Evolutionary conservation across 2,329 filamentous ascomycete species (phyloP).

Genomic region (Pseudogymnoascus sp.): DNA sequence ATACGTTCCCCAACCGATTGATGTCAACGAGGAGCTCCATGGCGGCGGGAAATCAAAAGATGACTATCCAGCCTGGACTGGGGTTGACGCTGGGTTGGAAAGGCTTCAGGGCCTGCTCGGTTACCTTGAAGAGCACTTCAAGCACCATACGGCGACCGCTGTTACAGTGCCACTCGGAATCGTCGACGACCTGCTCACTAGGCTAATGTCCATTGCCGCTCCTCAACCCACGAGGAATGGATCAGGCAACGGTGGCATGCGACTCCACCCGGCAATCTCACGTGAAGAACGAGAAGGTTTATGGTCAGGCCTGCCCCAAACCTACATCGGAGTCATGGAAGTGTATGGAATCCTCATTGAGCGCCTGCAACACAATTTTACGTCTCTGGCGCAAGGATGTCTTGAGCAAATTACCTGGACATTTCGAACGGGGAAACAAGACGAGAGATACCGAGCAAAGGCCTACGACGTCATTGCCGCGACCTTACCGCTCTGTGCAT

Average conservation of each 20-base stretch:
- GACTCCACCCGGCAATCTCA: slow-evolving; percentile 64
- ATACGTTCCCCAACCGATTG: slow-evolving; percentile 37
- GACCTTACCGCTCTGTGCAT: slow-evolving; percentile 56
- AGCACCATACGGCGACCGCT: slow-evolving; percentile 54
- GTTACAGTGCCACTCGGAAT: slow-evolving; percentile 61
- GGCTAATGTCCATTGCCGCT: slow-evolving; percentile 60
- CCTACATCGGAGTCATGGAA: slow-evolving; percentile 65
- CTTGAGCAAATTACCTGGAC: slow-evolving; percentile 67
- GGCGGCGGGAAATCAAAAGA: slow-evolving; percentile 41
- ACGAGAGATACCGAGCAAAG: slow-evolving; percentile 48
- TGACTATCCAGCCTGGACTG: slow-evolving; percentile 62
- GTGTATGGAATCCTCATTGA: slow-evolving; percentile 51
- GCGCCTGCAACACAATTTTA: slow-evolving; percentile 50
- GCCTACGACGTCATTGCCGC: slow-evolving; percentile 53
- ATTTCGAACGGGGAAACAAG: slow-evolving; percentile 51
- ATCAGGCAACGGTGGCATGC: slow-evolving; percentile 24
- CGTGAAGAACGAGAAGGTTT: slow-evolving; percentile 77
- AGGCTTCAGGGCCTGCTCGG: slow-evolving; percentile 60
- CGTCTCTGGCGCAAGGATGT: slow-evolving; percentile 55
- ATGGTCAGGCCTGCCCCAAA: slow-evolving; percentile 62
- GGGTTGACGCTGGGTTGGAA: slow-evolving; percentile 66
- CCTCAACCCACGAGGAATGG: slow-evolving; percentile 31
- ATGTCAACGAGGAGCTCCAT: slow-evolving; percentile 40
- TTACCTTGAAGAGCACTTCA: slow-evolving; percentile 57
- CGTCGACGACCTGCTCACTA: slow-evolving; percentile 60